These are phyloP conservation scores for Pichia nanzhaoensis DNA, from an alignment of 805 yeast genomes.

Conservation along the genomic window DNA sequence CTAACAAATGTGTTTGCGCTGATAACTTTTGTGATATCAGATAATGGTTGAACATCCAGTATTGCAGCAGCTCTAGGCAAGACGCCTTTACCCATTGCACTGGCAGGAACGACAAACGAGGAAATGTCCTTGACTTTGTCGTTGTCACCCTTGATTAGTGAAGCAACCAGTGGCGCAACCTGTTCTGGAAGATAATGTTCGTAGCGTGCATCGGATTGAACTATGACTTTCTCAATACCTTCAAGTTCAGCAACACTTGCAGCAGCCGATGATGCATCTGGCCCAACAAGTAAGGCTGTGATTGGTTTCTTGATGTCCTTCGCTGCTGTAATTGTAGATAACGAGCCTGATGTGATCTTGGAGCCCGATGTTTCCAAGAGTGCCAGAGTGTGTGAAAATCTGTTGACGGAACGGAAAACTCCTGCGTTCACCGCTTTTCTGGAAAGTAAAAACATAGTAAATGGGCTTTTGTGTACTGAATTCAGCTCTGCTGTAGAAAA, in stretches of 20 bases:
- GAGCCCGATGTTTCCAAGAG: conserved; percentile 60
- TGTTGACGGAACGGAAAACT: conserved; percentile 11
- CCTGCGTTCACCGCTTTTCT: conserved; percentile 2
- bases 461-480: too few relatives aligned
- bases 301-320: conserved; percentile 66
- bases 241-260: conserved; percentile 44
- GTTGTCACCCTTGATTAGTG: conserved; percentile 33
- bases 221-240: conserved; percentile 48
- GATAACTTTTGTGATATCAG: conserved; percentile 69
- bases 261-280: conserved; percentile 46
- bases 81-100: conserved; percentile 82
- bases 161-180: conserved; percentile 58
- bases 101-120: conserved; percentile 73
- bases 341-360: conserved; percentile 56
- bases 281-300: conserved; percentile 71
- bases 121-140: conserved; percentile 43
- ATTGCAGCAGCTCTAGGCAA: conserved; percentile 84
- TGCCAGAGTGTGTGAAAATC: conserved; percentile 67
- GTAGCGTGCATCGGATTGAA: conserved; percentile 52
- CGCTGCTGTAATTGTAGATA: conserved; percentile 76
- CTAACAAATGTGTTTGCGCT: conserved; percentile 71
- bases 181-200: conserved; percentile 76
- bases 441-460: conserved; percentile 1
- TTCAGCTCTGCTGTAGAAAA: background rate
- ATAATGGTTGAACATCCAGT: conserved; percentile 79